Percentiles rank a stretch among this genome's conserved stretches.
These are phyloP conservation scores for Citrus sp. DNA, from an alignment of 345 rosid genomes.

Conservation along the genomic window DNA sequence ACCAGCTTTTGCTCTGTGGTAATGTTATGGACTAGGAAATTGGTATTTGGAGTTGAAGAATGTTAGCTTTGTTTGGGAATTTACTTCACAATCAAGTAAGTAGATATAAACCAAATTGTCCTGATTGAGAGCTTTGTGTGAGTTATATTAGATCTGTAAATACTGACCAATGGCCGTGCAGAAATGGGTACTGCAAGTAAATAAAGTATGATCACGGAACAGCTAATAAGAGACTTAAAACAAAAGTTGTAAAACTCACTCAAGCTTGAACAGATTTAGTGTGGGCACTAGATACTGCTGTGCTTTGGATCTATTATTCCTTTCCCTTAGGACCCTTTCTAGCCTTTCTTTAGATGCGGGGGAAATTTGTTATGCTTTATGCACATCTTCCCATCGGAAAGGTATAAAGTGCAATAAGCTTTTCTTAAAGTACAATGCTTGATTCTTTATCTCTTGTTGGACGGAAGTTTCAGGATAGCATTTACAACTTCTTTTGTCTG, in stretches of 20 bases:
- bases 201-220: not conserved
- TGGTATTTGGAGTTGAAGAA: not conserved
- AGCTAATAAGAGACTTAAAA: not conserved
- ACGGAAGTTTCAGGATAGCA: constrained; percentile 1
- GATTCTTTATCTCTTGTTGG: constrained; percentile 9
- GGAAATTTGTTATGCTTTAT: constrained; percentile 6
- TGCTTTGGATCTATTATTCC: not conserved
- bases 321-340: not conserved
- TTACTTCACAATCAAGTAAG: not conserved
- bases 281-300: not conserved
- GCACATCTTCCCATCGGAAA: constrained; percentile 17
- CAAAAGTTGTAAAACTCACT: not conserved
- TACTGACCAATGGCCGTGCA: not conserved
- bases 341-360: constrained; percentile 5
- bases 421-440: not conserved
- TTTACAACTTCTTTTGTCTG: not conserved
- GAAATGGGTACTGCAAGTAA: not conserved
- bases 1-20: not conserved
- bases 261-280: not conserved
- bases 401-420: constrained; percentile 13
- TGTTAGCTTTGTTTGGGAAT: not conserved
- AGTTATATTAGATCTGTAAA: not conserved
- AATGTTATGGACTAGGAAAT: not conserved
- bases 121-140: not conserved
- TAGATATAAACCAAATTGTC: not conserved